Evolutionary conservation across 331 rosid genomes (phyloP).

Genomic region (Quercus lobata): DNA sequence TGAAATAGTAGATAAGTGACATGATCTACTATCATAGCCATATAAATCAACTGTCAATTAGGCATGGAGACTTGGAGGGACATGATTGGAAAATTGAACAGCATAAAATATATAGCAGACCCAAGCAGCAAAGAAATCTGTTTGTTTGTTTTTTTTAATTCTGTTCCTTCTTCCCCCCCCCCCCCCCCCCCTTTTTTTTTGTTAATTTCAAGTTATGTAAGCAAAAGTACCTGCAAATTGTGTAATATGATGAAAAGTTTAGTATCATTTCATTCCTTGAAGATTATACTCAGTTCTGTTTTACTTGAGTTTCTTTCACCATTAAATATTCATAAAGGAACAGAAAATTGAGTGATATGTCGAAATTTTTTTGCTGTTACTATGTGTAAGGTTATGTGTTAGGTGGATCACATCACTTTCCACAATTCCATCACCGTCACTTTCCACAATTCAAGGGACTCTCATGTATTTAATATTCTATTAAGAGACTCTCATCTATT

Average conservation of each 20-base stretch:
- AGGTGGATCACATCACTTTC: no score
- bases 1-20: accelerated
- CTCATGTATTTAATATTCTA: no score
- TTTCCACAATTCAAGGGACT: no score
- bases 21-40: no score
- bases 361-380: no score
- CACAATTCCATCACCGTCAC: no score
- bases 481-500: no score
- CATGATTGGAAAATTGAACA: neutral
- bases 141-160: neutral
- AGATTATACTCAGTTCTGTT: neutral
- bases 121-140: neutral
- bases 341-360: no score
- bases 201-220: neutral
- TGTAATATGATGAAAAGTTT: neutral
- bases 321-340: no score
- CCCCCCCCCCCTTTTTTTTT: neutral
- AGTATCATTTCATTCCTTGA: neutral
- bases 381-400: no score
- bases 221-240: neutral
- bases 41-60: neutral
- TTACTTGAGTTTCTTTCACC: neutral
- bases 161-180: neutral
- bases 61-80: neutral
- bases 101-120: neutral